phyloP scores from a whole-genome alignment of 768 basidiomycete genomes.

The Leccinum broughii region DNA sequence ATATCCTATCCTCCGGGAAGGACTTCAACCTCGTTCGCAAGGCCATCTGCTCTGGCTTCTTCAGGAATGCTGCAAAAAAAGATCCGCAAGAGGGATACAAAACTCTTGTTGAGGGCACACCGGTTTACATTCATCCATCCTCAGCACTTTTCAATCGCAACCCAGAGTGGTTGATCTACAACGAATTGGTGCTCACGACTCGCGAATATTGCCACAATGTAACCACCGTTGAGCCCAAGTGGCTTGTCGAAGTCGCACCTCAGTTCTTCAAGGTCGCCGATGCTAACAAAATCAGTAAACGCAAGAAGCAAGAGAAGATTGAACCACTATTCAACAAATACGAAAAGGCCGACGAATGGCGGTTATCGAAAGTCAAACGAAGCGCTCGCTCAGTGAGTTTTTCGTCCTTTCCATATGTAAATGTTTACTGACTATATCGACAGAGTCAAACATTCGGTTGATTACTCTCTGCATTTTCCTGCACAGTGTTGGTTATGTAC shows the following conservation, averaged over 20 bases:
- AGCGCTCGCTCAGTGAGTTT: constrained; percentile 74
- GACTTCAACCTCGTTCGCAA: constrained; percentile 93
- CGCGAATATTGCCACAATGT: constrained; percentile 93
- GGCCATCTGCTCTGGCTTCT: constrained; percentile 97
- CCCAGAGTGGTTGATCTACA: constrained; percentile 95
- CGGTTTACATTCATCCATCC: constrained; percentile 97
- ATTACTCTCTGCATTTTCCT: constrained; percentile 14
- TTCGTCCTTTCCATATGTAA: constrained; percentile 18
- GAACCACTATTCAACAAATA: constrained; percentile 96
- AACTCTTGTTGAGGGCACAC: constrained; percentile 96
- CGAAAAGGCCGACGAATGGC: constrained; percentile 94
- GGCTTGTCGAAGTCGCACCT: constrained; percentile 97
- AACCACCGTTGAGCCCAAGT: constrained; percentile 95
- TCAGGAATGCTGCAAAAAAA: constrained; percentile 98
- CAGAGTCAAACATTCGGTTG: constrained; percentile 92
- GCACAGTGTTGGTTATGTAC: constrained; percentile 10
- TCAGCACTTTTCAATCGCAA: constrained; percentile 95
- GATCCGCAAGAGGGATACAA: constrained; percentile 99
- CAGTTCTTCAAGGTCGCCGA: constrained; percentile 99
- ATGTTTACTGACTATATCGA: constrained; percentile 14
- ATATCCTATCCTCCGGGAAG: constrained; percentile 87
- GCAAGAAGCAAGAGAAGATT: constrained; percentile 96
- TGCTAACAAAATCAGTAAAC: constrained; percentile 95
- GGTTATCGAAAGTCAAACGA: constrained; percentile 87
- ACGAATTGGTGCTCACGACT: constrained; percentile 96